Base-by-base conservation (phyloP, 805 yeast genomes). In the Pichia nakasei region DNA sequence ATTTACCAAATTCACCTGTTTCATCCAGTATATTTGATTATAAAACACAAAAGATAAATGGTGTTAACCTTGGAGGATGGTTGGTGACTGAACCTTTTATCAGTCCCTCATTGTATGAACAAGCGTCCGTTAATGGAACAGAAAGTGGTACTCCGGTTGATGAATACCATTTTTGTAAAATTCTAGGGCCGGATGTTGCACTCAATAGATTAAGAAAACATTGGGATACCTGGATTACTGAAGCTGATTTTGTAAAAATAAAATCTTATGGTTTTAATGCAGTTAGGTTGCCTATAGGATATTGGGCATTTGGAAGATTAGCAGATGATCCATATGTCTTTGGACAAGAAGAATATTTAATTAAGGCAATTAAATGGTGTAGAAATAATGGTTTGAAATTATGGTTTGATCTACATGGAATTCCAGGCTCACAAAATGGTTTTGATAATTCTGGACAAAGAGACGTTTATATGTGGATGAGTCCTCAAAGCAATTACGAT, bases 341-440 rank as follows among this genome's bases (percentile, higher is more conserved):
- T 43, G 86, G 85, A 11, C 85, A 83, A 48, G 78, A 78, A 41
- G 63, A 66, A 9, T 84, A 82, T 55, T 62, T 85, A 46, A 76
- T 81, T 38, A 62, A 73, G 45, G 85, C 86, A 1, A 63, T 85
- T 33, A 73, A 66, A 38, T 85, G 94, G 94, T 78, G 83, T 18
- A 61, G 73, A 20, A 66, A 67, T 35, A 60, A 79, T 52, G 80
- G 70, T 15, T 63, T 85, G 48, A 74, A 82, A 46, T 82, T 80
- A 4, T 78, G 85, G 81, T 64, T 85, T 41, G 94, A 85, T 56
- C 62, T 85, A 43, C 95, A 85, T 54, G 88, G 93, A 13, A 80
- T 73, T 11, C 93, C 94, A 7, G 93, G 91, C 1, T 80, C 89
- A 1, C 94, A 85, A 56, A 85, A 85, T 59, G 94, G 94, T 13